phyloP scores from a whole-genome alignment of 768 basidiomycete genomes.

The Kwoniella sp. region DNA sequence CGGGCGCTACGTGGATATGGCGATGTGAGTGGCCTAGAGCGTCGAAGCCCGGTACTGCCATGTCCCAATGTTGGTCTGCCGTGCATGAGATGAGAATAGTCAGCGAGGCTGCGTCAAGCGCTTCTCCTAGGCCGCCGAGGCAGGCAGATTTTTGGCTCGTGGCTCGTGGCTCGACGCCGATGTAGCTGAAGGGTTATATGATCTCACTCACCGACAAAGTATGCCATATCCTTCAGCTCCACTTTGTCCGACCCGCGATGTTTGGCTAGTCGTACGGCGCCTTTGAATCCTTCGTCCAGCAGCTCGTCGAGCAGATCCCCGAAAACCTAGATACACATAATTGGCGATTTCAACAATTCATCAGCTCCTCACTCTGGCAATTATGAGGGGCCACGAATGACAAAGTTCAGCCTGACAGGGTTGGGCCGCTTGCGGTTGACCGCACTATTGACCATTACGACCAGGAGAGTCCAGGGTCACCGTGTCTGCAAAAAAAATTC shows the following conservation, averaged over 20 bases:
- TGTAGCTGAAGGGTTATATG: neutral
- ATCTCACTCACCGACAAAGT: constrained; percentile 36
- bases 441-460: too few species aligned
- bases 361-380: too few species aligned
- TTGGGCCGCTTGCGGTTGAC: too few species aligned
- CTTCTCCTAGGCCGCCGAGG: too few species aligned
- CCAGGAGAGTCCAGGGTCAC: too few species aligned
- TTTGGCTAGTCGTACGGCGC: constrained; percentile 35
- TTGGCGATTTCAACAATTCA: too few species aligned
- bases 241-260: constrained; percentile 42
- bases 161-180: neutral
- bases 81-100: neutral
- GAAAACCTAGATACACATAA: constrained; percentile 35
- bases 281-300: constrained; percentile 31
- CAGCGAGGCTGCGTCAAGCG: neutral
- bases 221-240: constrained; percentile 45
- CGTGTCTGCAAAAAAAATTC: neutral
- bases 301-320: constrained; percentile 38
- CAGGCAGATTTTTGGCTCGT: too few species aligned
- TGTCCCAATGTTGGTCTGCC: constrained; percentile 25
- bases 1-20: constrained; percentile 21
- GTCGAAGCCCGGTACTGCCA: constrained; percentile 32
- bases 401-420: too few species aligned
- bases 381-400: too few species aligned
- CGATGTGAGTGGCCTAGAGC: constrained; percentile 21